Conservation (phyloP, 2,329 filamentous ascomycete species). For the Alternaria triticina region DNA sequence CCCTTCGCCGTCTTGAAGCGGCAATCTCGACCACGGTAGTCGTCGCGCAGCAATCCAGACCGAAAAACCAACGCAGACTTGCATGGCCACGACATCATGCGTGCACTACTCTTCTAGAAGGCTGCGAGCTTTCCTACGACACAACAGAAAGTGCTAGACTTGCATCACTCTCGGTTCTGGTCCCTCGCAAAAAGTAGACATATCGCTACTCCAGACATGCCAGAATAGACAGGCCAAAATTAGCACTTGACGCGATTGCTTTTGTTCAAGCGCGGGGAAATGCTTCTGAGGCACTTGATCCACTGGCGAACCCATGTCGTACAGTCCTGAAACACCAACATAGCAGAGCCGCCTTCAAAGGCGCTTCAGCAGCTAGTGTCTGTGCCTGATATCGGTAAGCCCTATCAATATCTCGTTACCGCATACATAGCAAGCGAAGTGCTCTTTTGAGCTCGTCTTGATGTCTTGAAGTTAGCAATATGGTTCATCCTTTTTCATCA, state of each 20-base stretch:
- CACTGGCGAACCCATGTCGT: conserved; percentile 12
- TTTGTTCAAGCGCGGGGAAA: conserved; percentile 19
- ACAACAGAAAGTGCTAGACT: not conserved
- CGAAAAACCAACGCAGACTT: conserved; percentile 12
- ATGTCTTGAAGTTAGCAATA: not conserved
- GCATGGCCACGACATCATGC: conserved; percentile 19
- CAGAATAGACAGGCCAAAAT: not conserved
- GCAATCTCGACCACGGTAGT: conserved; percentile 6
- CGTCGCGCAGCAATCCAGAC: conserved; percentile 18
- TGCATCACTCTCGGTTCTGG: not conserved
- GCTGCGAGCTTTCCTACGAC: not conserved
- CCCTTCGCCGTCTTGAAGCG: conserved; percentile 5
- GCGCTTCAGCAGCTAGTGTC: conserved; percentile 3
- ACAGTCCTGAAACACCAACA: conserved; percentile 31
- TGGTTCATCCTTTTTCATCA: not conserved
- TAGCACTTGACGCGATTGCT: not conserved
- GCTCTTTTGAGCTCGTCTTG: not conserved
- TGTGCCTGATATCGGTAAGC: not conserved
- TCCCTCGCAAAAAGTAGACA: not conserved
- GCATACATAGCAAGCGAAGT: not conserved
- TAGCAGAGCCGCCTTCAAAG: conserved; percentile 19
- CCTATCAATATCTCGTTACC: not conserved
- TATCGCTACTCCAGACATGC: not conserved
- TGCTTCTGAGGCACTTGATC: conserved; percentile 7
- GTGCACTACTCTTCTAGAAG: conserved; percentile 2